These are phyloP conservation scores for Penicillium malachiteum DNA, from an alignment of 495 filamentous ascomycete species.

Conservation along the genomic window DNA sequence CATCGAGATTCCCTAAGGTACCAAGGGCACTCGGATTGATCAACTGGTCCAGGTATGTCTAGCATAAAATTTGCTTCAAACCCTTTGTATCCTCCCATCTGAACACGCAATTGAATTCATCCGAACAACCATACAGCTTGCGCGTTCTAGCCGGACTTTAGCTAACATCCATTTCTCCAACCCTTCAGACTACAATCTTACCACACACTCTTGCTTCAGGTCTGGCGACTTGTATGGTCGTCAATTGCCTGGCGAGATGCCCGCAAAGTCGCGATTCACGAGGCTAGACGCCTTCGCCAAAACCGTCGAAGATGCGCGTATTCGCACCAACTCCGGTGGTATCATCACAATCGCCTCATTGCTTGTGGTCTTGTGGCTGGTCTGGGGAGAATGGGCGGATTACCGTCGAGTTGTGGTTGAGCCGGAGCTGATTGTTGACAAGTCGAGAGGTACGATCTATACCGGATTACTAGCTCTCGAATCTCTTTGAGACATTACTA, in stretches of 20 bases:
- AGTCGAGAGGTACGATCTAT: conserved; percentile 71
- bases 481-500: conserved; percentile 4
- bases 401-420: conserved; percentile 84
- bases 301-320: conserved; percentile 95
- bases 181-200: conserved; percentile 1
- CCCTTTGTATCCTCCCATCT: neutral
- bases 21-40: neutral
- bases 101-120: neutral
- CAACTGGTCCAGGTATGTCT: neutral
- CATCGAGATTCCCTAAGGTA: neutral
- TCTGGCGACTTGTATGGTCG: conserved; percentile 26
- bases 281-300: conserved; percentile 98
- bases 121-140: conserved; percentile 9
- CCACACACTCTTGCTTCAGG: neutral
- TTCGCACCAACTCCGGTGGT: conserved; percentile 95
- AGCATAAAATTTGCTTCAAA: neutral
- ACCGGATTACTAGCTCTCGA: neutral
- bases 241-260: conserved; percentile 40
- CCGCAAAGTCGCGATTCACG: conserved; percentile 78
- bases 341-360: conserved; percentile 90
- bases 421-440: conserved; percentile 94
- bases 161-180: conserved; percentile 10
- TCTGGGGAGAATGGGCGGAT: conserved; percentile 94
- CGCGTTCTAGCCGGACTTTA: conserved; percentile 10
- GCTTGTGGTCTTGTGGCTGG: conserved; percentile 80